These are phyloP conservation scores for Arthrinium puccinioides DNA, from an alignment of 2,329 filamentous ascomycete genomes.

Conservation along the genomic window DNA sequence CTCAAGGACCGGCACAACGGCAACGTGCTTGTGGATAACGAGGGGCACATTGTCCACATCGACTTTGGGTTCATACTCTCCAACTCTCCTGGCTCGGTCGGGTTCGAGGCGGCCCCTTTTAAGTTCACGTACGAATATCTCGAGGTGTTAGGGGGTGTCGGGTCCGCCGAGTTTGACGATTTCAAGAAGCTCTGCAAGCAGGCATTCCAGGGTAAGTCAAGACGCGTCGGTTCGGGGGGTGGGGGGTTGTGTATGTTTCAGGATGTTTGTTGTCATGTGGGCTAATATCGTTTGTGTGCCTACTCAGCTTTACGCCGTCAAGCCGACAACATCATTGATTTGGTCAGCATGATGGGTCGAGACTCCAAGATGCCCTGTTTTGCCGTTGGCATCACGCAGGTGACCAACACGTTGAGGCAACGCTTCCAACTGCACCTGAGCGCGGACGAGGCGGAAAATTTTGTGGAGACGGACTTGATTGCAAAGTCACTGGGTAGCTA, in stretches of 20 bases:
- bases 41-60: conserved; percentile 82
- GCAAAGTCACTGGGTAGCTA: conserved; percentile 80
- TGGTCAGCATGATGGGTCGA: conserved; percentile 78
- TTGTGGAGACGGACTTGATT: conserved; percentile 73
- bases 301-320: conserved; percentile 64
- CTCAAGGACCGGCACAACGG: conserved; percentile 83
- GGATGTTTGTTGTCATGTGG: too few species aligned
- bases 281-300: conserved; percentile 7
- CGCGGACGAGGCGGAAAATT: conserved; percentile 72
- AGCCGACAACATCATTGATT: conserved; percentile 72
- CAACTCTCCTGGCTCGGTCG: conserved; percentile 76
- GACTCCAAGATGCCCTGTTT: conserved; percentile 84
- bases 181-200: conserved; percentile 77
- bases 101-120: conserved; percentile 81
- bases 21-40: conserved; percentile 78
- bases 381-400: conserved; percentile 63
- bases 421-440: conserved; percentile 78
- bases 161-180: conserved; percentile 61
- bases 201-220: conserved; percentile 65
- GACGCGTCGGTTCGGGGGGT: not conserved
- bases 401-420: conserved; percentile 61
- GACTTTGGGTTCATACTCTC: conserved; percentile 89
- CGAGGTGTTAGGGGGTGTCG: conserved; percentile 70
- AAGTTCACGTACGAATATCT: conserved; percentile 83
- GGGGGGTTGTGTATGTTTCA: too few species aligned